phyloP scores from a whole-genome alignment of 1,284 basidiomycete genomes.

The Melampsora americana region DNA sequence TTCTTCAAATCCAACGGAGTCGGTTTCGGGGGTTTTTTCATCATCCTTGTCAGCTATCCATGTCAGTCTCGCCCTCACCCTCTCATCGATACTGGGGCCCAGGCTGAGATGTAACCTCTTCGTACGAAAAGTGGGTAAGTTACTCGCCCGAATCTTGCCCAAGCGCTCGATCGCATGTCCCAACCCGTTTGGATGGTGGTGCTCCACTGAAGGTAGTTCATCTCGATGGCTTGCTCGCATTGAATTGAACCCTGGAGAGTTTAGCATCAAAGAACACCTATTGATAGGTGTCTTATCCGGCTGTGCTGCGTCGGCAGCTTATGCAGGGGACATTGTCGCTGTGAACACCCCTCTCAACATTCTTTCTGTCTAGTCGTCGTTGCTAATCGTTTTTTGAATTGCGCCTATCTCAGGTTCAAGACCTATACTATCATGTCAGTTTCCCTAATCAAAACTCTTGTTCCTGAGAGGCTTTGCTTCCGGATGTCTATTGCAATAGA shows the following conservation, averaged over 20 bases:
- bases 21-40: slow-evolving; percentile 16
- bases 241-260: slow-evolving; percentile 58
- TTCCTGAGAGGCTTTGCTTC: slow-evolving; percentile 56
- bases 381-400: slow-evolving; percentile 45
- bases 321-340: slow-evolving; percentile 43
- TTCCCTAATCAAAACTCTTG: slow-evolving; percentile 55
- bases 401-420: slow-evolving; percentile 51
- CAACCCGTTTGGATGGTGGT: slow-evolving; percentile 25
- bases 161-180: slow-evolving; percentile 10
- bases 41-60: slow-evolving; percentile 23
- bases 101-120: not conserved
- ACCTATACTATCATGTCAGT: slow-evolving; percentile 57
- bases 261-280: slow-evolving; percentile 54
- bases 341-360: not conserved
- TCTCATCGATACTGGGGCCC: not conserved
- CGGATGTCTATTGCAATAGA: slow-evolving; percentile 54
- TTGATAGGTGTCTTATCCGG: slow-evolving; percentile 29
- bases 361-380: slow-evolving; percentile 11
- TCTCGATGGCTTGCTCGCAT: slow-evolving; percentile 23
- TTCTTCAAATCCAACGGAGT: slow-evolving; percentile 38
- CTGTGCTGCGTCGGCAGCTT: slow-evolving; percentile 30
- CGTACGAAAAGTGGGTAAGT: slow-evolving; percentile 21
- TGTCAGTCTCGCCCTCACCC: slow-evolving; percentile 2
- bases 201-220: not conserved
- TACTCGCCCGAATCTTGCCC: slow-evolving; percentile 20